A percentile compares a stretch with the other conserved stretches of the same genome.
phyloP scores from a whole-genome alignment of 257 asterid genomes.

The Solanum gandarillasii region DNA sequence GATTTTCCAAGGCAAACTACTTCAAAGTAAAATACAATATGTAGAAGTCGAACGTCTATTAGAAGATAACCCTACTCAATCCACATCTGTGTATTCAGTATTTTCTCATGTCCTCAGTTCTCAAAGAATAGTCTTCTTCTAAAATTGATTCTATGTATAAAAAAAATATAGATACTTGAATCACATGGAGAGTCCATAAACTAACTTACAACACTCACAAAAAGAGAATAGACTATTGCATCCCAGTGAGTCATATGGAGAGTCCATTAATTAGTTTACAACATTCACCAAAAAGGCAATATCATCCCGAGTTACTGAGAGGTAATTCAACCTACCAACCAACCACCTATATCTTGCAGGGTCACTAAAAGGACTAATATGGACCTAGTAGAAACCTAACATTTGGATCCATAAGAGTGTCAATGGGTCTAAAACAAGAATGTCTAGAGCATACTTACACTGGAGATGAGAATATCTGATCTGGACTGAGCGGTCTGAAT shows the following conservation, averaged over 20 bases:
- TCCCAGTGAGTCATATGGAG: neutral
- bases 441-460: neutral
- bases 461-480: neutral
- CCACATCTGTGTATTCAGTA: neutral
- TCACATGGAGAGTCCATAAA: neutral
- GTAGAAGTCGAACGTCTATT: neutral
- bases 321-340: neutral
- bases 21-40: neutral
- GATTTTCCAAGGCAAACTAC: neutral
- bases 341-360: neutral
- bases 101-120: neutral
- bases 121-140: neutral
- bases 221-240: neutral
- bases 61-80: neutral
- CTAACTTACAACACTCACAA: neutral
- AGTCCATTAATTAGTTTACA: neutral
- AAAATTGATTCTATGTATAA: neutral
- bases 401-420: neutral
- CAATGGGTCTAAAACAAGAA: neutral
- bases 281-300: neutral
- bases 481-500: neutral
- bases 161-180: neutral
- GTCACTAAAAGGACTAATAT: neutral
- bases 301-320: neutral
- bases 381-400: neutral